These are phyloP conservation scores for Psilocybe cubensis DNA, from an alignment of 768 basidiomycete genomes.

Conservation along the genomic window DNA sequence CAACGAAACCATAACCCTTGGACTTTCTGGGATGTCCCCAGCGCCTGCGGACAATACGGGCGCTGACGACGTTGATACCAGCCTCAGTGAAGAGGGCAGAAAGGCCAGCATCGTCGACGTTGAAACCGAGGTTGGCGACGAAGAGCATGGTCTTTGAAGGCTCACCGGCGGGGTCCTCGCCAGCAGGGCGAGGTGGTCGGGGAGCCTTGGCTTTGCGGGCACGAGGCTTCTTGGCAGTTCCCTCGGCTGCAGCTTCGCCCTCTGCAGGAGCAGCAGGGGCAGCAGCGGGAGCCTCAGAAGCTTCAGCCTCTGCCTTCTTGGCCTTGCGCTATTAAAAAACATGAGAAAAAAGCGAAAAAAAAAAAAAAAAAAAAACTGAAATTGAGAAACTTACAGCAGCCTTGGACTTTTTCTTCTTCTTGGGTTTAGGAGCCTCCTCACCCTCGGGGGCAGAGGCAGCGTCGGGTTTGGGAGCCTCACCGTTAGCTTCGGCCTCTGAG, in stretches of 20 bases:
- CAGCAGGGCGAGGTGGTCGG: conserved; percentile 68
- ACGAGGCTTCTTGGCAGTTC: conserved; percentile 53
- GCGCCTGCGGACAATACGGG: conserved; percentile 86
- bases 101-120: conserved; percentile 84
- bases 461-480: conserved; percentile 66
- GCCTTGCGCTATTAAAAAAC: conserved; percentile 55
- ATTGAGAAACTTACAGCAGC: conserved; percentile 47
- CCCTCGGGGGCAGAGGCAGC: conserved; percentile 55
- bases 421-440: conserved; percentile 76
- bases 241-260: conserved; percentile 41
- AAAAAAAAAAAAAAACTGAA: not conserved
- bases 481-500: conserved; percentile 88
- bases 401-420: conserved; percentile 82
- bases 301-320: conserved; percentile 41
- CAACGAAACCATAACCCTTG: conserved; percentile 98
- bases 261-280: conserved; percentile 38
- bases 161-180: conserved; percentile 86
- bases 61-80: conserved; percentile 79
- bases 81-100: conserved; percentile 84
- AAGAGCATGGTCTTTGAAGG: conserved; percentile 91
- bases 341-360: conserved; percentile 22
- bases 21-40: conserved; percentile 85
- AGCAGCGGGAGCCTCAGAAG: conserved; percentile 32
- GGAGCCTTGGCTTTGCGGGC: conserved; percentile 59
- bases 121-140: conserved; percentile 98